Base-by-base conservation (phyloP, 805 yeast genomes). In the Saccharomyces paradoxus region DNA sequence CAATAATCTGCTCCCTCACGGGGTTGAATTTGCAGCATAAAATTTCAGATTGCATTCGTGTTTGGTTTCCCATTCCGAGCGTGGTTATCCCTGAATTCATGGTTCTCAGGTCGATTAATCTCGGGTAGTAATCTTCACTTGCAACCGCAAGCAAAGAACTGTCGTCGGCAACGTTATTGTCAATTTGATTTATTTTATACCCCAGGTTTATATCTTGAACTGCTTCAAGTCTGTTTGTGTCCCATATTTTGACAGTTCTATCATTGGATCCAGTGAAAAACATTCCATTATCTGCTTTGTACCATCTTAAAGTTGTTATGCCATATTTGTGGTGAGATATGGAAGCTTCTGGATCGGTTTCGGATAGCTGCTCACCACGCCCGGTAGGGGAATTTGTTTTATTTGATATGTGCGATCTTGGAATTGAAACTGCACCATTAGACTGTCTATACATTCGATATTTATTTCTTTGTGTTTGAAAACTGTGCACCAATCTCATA, bases 211-310 rank as follows among this genome's bases (percentile, higher is more conserved):
- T 86, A 2, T 80, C 69, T 61, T 87, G 88, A 0, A 82, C 96
- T 21, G 81, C 80, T n/a, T 75, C 74, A 59, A 90, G 70, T 17
- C 77, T 71, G 53, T 78, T 78, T 0, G 96, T 78, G 65, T 89
- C 96, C 95, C 96, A 91, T 0, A 89, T 75, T 58, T 84, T 86
- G 24, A 90, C 79, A 0, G 82, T 79, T 55, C 80, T 81, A 68
- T 91, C 97, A 67, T 83, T 89, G 0, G 96, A 88, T 0, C 89
- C 82, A 2, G 89, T 79, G 21, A 89, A 76, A 71, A 89, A 90
- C 83, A 91, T 77, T 0, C 96, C 97, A 32, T 84, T 81, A 68
- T 91, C 97, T 48, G 74, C 73, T 0, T 94, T 90, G 92, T 96
- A 92, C 97, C 97, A 91, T 61, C 78, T 75, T 0, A 88, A 74